Base-by-base conservation (phyloP, 78 protist species). In the Emiliania huxleyi region DNA sequence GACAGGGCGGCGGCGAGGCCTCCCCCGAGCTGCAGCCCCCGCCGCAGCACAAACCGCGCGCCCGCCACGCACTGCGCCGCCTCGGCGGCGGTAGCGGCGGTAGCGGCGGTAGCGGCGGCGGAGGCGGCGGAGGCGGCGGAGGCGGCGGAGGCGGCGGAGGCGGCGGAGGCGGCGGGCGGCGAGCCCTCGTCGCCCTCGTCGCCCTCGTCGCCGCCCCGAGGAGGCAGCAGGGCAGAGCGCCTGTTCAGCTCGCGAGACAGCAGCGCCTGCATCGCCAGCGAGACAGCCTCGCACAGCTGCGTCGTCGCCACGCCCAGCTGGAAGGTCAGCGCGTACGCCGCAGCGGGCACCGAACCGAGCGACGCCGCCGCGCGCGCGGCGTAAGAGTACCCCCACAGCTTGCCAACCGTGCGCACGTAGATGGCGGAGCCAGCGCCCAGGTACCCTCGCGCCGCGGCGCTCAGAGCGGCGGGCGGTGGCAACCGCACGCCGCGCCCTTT, bases 301-400 rank as follows among this genome's bases (percentile, higher is more conserved):
- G 92, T 90, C 49, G 92, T 90, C 42, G 87, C 92, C 3, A 77
- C 79, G 33, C 92, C 92, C 29, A 90, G 73, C n/a, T 90, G 92
- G 44, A 90, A 90, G 55, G n/a, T 21, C 69, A 85, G 90, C 15
- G 21, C 38, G 62, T 90, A 49, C 0, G 92, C 92, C 0, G 87
- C 92, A 5, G 92, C 18, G 22, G 92, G 22, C 6, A 45, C 84
- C 5, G 92, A 2, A 4, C 92, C 92, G 23, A 90, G 85, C 44
- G 21, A 0, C 0, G 92, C 85, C 2, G 92, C 92, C 55, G 8
- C 87, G 19, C 92, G 45, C 37, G 92, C 81, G 22, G 45, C 19
- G 5, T 29, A n/a, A 0, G 56, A 23, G n/a, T 90, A 90, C n/a
- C 45, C 79, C 69, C 37, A 44, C 4, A 90, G 1, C 44, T 90